Conservation (phyloP, 2,329 filamentous ascomycete species). For the Xylariales sp. region DNA sequence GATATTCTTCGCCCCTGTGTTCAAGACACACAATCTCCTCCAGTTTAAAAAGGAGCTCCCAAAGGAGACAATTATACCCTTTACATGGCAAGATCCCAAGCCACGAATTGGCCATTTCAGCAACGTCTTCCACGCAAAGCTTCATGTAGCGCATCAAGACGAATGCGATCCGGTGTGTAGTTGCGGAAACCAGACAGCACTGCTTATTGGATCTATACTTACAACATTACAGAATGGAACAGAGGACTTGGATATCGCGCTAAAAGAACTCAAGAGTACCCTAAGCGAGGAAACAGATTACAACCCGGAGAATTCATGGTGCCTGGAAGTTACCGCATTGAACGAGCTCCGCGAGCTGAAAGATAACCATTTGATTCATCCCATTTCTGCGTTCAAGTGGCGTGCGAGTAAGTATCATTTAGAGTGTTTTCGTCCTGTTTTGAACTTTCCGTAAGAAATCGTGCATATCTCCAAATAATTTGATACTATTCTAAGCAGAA, state of each 20-base stretch:
- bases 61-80: slow-evolving; percentile 17
- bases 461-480: background rate
- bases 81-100: slow-evolving; percentile 8
- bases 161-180: slow-evolving; percentile 5
- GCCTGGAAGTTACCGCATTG: slow-evolving; percentile 15
- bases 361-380: slow-evolving; percentile 26
- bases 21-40: slow-evolving; percentile 7
- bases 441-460: background rate
- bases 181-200: background rate
- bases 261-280: slow-evolving; percentile 17
- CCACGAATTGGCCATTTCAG: slow-evolving; percentile 24
- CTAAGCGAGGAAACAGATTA: background rate
- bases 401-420: slow-evolving; percentile 10
- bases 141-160: slow-evolving; percentile 24
- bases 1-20: slow-evolving; percentile 28
- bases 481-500: background rate
- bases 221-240: background rate
- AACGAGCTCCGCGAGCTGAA: slow-evolving; percentile 51
- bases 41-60: slow-evolving; percentile 13
- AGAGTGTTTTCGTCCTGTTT: background rate
- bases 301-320: slow-evolving; percentile 13
- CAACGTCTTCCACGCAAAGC: slow-evolving; percentile 16
- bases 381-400: slow-evolving; percentile 32
- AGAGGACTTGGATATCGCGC: slow-evolving; percentile 1
- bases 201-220: background rate